Percentiles rank a stretch among this genome's conserved stretches.
These are phyloP conservation scores for Platanthera zijinensis DNA, from an alignment of 106 monocot species.

Conservation along the genomic window DNA sequence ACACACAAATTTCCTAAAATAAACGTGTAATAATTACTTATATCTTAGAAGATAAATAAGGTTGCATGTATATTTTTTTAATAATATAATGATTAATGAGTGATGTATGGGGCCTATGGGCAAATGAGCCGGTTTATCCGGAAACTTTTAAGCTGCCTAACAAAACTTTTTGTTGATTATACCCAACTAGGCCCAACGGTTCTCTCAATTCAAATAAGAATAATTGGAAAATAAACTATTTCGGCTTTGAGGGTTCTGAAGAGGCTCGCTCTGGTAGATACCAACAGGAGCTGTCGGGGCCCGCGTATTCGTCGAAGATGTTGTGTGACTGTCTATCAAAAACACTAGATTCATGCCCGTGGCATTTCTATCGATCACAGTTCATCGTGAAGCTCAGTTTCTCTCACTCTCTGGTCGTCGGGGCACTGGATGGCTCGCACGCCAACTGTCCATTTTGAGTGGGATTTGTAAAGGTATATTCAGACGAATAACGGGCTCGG, in stretches of 20 bases:
- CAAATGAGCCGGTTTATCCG: no score
- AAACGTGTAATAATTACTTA: no score
- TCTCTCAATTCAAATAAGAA: not conserved
- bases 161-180: slow-evolving; percentile 2
- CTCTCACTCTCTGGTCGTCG: not conserved
- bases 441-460: slow-evolving; percentile 20
- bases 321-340: not conserved
- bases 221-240: not conserved
- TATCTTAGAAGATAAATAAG: no score
- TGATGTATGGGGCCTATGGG: no score
- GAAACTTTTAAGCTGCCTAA: no score
- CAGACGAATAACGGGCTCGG: no score
- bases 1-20: no score
- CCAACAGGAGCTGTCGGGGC: not conserved
- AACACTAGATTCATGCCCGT: not conserved
- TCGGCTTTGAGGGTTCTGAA: not conserved
- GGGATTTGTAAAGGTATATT: no score
- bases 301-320: not conserved
- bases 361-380: slow-evolving; percentile 27
- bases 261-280: not conserved
- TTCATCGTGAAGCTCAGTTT: slow-evolving; percentile 74
- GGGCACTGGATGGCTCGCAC: slow-evolving; percentile 18
- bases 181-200: not conserved
- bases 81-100: no score
- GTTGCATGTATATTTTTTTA: no score